Base-by-base conservation (phyloP, 768 basidiomycete genomes). In the Pulveroboletus sp. region DNA sequence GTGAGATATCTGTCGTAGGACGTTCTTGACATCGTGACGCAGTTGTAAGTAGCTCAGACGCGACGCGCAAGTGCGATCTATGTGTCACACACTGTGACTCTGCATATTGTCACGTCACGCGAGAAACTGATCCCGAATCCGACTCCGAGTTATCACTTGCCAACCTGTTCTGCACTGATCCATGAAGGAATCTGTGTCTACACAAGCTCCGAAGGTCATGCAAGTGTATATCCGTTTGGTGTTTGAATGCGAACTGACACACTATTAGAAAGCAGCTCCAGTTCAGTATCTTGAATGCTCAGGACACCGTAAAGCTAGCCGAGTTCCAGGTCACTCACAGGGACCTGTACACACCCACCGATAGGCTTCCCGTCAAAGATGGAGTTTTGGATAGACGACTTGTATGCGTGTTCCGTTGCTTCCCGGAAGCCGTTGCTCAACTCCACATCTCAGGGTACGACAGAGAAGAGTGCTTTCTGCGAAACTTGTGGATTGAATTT, bases 1-100 rank as follows among this genome's bases (percentile, higher is more conserved):
- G 95, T 97, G 38, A 98, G 83, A 71, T 91, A 97, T 78, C 93
- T 79, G 68, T 97, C 94, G 70, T 97, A 95, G 23, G 92, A 94
- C 50, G 92, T 91, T 62, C 94, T 81, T 56, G 92, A 94, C 94
- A 95, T 97, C 65, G 66, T 93, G 65, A 65, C 75, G 43, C 21
- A 24, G 64, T 61, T 64, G 54, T 52, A 57, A 62, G 55, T 56
- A 52, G 51, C 50, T 14, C 31, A 16, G 75, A 78, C 81, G 82
- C 80, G 84, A 86, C 81, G 73, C 74, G 74, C 74, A 75, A 75
- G 70, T 69, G 64, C 63, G 7, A 60, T 61, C 58, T 54, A 69
- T 66, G 72, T 68, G 70, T 73, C 62, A 72, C 67, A 32, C 23
- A 16, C 2, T 17, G 51, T 60, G 55, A 57, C 55, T 10, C 7